These are phyloP conservation scores for Lepidium campestre DNA, from an alignment of 441 rosid genomes.

Conservation along the genomic window DNA sequence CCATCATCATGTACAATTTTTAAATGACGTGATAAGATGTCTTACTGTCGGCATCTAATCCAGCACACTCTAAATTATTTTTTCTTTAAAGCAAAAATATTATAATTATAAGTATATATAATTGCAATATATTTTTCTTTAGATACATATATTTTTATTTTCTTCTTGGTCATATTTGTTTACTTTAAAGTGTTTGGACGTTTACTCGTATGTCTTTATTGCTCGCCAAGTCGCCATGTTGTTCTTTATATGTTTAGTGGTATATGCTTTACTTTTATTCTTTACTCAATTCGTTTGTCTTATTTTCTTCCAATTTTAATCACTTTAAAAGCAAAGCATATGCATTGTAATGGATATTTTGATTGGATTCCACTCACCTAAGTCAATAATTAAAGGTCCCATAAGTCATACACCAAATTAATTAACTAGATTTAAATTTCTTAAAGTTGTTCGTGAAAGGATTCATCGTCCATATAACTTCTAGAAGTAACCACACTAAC, in stretches of 20 bases:
- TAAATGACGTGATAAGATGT: constrained; percentile 20
- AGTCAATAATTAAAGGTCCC: constrained; percentile 14
- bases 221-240: constrained; percentile 23
- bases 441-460: not conserved
- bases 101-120: not conserved
- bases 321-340: constrained; percentile 12
- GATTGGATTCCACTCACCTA: constrained; percentile 25
- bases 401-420: not conserved
- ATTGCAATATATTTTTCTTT: not conserved
- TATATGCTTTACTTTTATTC: constrained; percentile 29
- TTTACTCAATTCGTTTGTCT: constrained; percentile 19
- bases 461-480: not conserved
- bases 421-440: not conserved
- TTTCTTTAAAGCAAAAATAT: not conserved
- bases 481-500: no score
- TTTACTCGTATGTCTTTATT: constrained; percentile 26
- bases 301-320: constrained; percentile 13
- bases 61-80: constrained; percentile 9
- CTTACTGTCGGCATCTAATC: constrained; percentile 28
- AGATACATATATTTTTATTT: not conserved
- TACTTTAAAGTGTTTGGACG: constrained; percentile 26
- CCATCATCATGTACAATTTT: not conserved
- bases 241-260: constrained; percentile 26
- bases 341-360: constrained; percentile 9
- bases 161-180: constrained; percentile 19